Percentiles rank a stretch among this genome's conserved stretches.
Evolutionary conservation across 164 flowering plant genomes (phyloP).

Genomic region (Umbilicus rupestris): DNA sequence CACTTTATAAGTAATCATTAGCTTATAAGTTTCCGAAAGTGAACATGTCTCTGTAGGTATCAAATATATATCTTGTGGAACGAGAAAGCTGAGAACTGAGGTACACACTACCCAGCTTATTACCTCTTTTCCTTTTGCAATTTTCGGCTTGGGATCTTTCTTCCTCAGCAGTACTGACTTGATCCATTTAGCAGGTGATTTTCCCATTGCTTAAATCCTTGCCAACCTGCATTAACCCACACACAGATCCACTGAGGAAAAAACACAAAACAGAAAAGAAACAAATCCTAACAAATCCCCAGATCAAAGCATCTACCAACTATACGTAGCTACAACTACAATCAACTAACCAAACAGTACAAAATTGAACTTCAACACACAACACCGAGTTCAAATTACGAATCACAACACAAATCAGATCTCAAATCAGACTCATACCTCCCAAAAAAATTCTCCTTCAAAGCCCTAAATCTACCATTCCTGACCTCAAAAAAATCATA

Average conservation of each 20-base stretch:
- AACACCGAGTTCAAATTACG: neutral
- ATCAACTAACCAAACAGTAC: neutral
- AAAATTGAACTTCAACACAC: neutral
- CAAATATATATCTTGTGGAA: neutral
- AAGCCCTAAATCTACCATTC: slow-evolving; percentile 2
- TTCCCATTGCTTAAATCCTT: slow-evolving; percentile 37
- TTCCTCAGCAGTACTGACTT: slow-evolving; percentile 75
- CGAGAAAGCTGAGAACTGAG: neutral
- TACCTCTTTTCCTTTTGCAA: slow-evolving; percentile 45
- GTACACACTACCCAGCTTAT: slow-evolving; percentile 2
- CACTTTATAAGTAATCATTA: neutral
- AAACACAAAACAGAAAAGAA: neutral
- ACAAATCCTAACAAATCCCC: slow-evolving; percentile 13
- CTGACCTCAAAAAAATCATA: neutral
- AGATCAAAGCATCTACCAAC: slow-evolving; percentile 12
- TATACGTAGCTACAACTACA: neutral
- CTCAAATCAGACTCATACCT: neutral
- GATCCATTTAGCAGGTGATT: slow-evolving; percentile 78
- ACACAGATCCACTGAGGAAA: neutral
- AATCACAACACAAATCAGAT: neutral
- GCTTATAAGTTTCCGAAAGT: no score
- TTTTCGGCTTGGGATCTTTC: slow-evolving; percentile 43
- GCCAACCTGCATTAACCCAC: neutral
- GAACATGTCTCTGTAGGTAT: neutral
- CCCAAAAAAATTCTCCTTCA: neutral